Conservation (phyloP, 2,329 filamentous ascomycete genomes). For the Xylariales sp. region DNA sequence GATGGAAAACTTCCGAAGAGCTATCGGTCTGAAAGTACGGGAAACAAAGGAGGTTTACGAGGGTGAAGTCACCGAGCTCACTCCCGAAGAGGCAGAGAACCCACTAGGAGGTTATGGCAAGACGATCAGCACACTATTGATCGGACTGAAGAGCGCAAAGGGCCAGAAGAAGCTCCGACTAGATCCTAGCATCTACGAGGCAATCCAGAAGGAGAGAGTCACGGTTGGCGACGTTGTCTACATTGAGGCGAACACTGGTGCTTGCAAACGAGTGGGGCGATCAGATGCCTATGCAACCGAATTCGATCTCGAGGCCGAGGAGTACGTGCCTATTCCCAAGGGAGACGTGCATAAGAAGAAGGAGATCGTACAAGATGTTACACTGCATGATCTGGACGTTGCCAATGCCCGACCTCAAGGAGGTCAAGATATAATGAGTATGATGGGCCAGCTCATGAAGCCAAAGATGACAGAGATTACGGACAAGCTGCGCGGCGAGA, state of each 20-base stretch:
- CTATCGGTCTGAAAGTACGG: conserved; percentile 92
- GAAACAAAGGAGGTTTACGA: conserved; percentile 99
- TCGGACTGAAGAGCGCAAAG: conserved; percentile 90
- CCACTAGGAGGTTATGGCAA: conserved; percentile 94
- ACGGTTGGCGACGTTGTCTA: conserved; percentile 97
- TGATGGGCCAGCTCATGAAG: conserved; percentile 99
- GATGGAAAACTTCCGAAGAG: conserved; percentile 98
- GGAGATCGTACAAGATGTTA: conserved; percentile 98
- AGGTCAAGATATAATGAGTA: conserved; percentile 99
- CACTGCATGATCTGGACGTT: conserved; percentile 91
- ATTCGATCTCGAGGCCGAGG: conserved; percentile 96
- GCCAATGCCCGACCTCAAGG: conserved; percentile 94
- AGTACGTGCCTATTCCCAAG: conserved; percentile 98
- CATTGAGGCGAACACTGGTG: conserved; percentile 97
- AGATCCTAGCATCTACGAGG: conserved; percentile 98
- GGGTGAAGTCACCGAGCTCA: conserved; percentile 95
- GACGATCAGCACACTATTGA: conserved; percentile 92
- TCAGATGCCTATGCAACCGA: conserved; percentile 97
- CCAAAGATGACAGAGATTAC: conserved; percentile 99
- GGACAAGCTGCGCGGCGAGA: conserved; percentile 90
- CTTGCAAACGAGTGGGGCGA: conserved; percentile 92
- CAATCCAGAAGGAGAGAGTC: conserved; percentile 96
- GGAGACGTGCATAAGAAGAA: conserved; percentile 99
- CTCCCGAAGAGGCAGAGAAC: conserved; percentile 96
- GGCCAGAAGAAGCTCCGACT: conserved; percentile 96